phyloP scores from a whole-genome alignment of 148 eudicot genomes.

The Dysphania ambrosioides region DNA sequence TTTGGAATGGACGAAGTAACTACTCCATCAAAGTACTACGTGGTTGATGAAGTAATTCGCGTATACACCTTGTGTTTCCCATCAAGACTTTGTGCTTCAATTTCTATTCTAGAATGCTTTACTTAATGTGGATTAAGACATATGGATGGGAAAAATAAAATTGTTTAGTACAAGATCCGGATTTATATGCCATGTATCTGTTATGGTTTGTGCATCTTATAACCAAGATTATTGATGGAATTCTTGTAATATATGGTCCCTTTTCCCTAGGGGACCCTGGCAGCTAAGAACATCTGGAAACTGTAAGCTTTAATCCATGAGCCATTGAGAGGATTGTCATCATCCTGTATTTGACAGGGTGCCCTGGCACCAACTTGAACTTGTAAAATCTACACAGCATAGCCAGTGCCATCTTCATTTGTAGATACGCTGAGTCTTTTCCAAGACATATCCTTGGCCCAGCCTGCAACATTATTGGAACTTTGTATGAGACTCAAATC shows the following conservation, averaged over 20 bases:
- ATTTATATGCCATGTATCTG: too few species aligned
- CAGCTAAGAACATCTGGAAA: constrained; percentile 37
- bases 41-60: too few species aligned
- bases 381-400: constrained; percentile 72
- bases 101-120: too few species aligned
- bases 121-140: too few species aligned
- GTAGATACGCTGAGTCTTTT: constrained; percentile 92
- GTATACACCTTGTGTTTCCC: too few species aligned
- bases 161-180: background rate
- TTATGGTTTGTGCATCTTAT: background rate
- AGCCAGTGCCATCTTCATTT: constrained; percentile 91
- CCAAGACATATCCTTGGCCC: constrained; percentile 96
- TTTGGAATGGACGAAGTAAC: too few species aligned
- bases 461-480: constrained; percentile 59
- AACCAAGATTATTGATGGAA: background rate
- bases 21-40: too few species aligned
- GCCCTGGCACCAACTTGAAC: constrained; percentile 66
- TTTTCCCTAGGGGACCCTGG: background rate
- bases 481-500: too few species aligned
- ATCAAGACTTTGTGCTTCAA: too few species aligned
- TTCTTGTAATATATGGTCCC: background rate
- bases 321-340: constrained; percentile 93
- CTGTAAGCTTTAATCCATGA: constrained; percentile 62
- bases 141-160: too few species aligned
- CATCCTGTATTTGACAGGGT: constrained; percentile 77